Evolutionary conservation across 345 rosid species (phyloP).

Genomic region (Schrenkiella parvula): DNA sequence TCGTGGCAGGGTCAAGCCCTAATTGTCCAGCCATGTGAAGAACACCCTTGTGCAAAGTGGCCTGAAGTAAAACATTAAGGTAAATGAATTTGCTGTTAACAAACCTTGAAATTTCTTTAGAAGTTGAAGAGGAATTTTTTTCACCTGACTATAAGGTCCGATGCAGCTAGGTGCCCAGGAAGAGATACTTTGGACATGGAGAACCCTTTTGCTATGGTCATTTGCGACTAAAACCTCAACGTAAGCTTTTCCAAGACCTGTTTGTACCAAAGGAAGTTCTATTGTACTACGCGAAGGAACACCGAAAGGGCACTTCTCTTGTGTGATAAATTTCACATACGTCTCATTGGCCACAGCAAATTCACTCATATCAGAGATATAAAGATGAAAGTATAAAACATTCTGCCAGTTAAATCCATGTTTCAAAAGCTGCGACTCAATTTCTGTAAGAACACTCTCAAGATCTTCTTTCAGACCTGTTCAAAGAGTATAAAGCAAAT

Average conservation of each 20-base stretch:
- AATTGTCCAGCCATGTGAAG: conserved; percentile 97
- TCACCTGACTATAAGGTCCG: conserved; percentile 98
- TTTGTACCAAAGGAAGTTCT: conserved; percentile 76
- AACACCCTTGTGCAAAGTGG: conserved; percentile 77
- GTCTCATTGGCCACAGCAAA: conserved; percentile 77
- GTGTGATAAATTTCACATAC: conserved; percentile 79
- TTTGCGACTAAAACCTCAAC: conserved; percentile 74
- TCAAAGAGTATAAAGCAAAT: not conserved
- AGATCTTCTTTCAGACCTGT: conserved; percentile 81
- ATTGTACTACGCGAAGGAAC: conserved; percentile 98
- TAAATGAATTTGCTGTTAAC: conserved; percentile 3
- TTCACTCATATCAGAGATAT: conserved; percentile 81
- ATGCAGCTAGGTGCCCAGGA: conserved; percentile 99
- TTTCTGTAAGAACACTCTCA: conserved; percentile 46
- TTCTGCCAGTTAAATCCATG: conserved; percentile 68
- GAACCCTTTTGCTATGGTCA: conserved; percentile 72
- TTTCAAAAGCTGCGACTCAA: conserved; percentile 53
- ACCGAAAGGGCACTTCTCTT: conserved; percentile 86
- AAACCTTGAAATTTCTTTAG: not conserved
- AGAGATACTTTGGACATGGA: conserved; percentile 95
- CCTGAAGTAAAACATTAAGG: conserved; percentile 40
- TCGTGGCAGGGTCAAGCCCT: conserved; percentile 90
- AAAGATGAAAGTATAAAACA: conserved; percentile 85
- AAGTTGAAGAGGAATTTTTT: not conserved
- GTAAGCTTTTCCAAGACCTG: conserved; percentile 70